phyloP scores from a whole-genome alignment of 768 basidiomycete genomes.

The Porphyrellus cyaneotinctus region DNA sequence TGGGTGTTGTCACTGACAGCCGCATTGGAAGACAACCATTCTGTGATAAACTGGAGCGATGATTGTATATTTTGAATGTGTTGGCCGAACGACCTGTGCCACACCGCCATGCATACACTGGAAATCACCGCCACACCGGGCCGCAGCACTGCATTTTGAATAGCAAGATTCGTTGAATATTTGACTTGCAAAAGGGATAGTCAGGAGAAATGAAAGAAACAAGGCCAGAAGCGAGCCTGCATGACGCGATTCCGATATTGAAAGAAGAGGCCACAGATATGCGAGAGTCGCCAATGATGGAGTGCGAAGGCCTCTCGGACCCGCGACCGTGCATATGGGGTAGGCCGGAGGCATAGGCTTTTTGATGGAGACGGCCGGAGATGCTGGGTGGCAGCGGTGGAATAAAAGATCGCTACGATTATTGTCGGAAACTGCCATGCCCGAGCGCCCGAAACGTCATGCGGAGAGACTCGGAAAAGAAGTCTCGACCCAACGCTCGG shows the following conservation, averaged over 20 bases:
- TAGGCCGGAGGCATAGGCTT: slow-evolving; percentile 15
- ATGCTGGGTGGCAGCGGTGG: not conserved
- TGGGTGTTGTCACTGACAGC: too few species aligned
- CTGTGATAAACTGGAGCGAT: too few species aligned
- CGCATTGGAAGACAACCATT: too few species aligned
- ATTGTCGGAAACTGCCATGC: not conserved
- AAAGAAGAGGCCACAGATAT: not conserved
- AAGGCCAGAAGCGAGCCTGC: slow-evolving; percentile 16
- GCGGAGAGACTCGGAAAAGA: slow-evolving; percentile 7
- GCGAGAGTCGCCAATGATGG: slow-evolving; percentile 2
- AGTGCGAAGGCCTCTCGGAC: too few species aligned
- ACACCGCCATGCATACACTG: slow-evolving; percentile 11
- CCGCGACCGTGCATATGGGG: not conserved
- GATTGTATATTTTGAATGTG: too few species aligned
- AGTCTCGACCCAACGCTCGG: slow-evolving; percentile 4
- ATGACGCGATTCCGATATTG: slow-evolving; percentile 6
- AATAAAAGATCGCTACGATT: not conserved
- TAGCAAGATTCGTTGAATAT: too few species aligned
- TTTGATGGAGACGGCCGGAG: slow-evolving; percentile 18
- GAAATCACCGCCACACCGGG: slow-evolving; percentile 9
- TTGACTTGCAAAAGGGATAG: slow-evolving; percentile 3
- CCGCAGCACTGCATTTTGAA: not conserved
- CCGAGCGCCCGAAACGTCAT: not conserved
- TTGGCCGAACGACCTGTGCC: too few species aligned
- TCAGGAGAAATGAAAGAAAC: not conserved